phyloP scores from a whole-genome alignment of 2,329 filamentous ascomycete species.

The Juglanconis sp. region DNA sequence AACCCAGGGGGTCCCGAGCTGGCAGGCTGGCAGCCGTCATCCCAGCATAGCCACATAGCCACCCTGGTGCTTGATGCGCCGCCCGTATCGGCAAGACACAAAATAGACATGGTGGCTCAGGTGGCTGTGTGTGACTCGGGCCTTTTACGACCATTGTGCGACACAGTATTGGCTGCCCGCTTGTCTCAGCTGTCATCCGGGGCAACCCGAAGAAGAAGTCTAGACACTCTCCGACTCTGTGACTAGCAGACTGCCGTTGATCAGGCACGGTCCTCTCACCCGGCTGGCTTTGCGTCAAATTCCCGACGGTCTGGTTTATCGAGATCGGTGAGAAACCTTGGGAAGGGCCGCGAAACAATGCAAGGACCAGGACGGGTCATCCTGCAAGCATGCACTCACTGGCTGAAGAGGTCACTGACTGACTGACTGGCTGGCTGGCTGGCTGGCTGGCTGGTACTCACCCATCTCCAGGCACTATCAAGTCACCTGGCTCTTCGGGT shows the following conservation, averaged over 20 bases:
- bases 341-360: not conserved
- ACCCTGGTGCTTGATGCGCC: not conserved
- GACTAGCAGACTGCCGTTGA: no score
- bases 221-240: no score
- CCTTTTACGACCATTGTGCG: not conserved
- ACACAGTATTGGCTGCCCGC: not conserved
- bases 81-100: not conserved
- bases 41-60: no score
- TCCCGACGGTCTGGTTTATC: not conserved
- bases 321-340: not conserved
- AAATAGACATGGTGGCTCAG: constrained; percentile 1
- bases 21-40: no score
- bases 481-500: not conserved
- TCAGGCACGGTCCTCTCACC: not conserved
- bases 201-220: constrained; percentile 1
- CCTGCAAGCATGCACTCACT: not conserved
- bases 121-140: constrained; percentile 1
- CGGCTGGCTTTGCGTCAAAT: not conserved
- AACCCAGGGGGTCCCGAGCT: not conserved
- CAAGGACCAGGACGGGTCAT: not conserved
- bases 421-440: not conserved
- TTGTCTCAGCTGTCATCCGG: constrained; percentile 3
- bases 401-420: no score
- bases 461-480: no score
- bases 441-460: not conserved